phyloP scores from a whole-genome alignment of 2,329 filamentous ascomycete genomes.

The Helminthosporium solani region DNA sequence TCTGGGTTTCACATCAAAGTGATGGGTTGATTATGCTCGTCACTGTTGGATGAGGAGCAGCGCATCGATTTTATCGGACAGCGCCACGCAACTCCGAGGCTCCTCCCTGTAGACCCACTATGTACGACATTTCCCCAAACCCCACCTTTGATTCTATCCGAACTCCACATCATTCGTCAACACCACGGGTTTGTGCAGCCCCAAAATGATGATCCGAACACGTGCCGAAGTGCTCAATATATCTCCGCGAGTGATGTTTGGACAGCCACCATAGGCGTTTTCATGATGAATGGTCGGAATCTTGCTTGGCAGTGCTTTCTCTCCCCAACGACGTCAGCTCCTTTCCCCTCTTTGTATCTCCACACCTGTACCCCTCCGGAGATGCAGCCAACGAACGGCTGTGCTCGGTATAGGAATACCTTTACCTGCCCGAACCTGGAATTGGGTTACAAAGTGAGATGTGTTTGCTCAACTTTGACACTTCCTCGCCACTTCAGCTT shows the following conservation, averaged over 20 bases:
- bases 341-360: slow-evolving; percentile 11
- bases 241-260: slow-evolving; percentile 1
- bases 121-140: too few relatives aligned
- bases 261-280: neutral
- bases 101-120: slow-evolving; percentile 4
- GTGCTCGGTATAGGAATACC: neutral
- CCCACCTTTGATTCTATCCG: slow-evolving; percentile 20
- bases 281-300: slow-evolving; percentile 1
- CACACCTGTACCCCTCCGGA: slow-evolving; percentile 5
- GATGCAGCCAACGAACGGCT: neutral
- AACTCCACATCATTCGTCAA: slow-evolving; percentile 6
- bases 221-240: slow-evolving; percentile 9
- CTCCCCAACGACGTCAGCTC: slow-evolving; percentile 9
- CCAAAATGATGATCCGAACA: slow-evolving; percentile 13
- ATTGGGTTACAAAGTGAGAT: neutral
- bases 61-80: neutral
- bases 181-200: slow-evolving; percentile 1
- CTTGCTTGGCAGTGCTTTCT: slow-evolving; percentile 8
- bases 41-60: neutral
- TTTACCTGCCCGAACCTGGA: neutral
- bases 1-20: neutral
- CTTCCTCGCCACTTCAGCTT: neutral
- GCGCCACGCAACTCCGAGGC: neutral
- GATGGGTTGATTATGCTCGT: too few relatives aligned
- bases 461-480: neutral